Evolutionary conservation across 805 yeast species (phyloP).

Genomic region (Suhomyces sp.): DNA sequence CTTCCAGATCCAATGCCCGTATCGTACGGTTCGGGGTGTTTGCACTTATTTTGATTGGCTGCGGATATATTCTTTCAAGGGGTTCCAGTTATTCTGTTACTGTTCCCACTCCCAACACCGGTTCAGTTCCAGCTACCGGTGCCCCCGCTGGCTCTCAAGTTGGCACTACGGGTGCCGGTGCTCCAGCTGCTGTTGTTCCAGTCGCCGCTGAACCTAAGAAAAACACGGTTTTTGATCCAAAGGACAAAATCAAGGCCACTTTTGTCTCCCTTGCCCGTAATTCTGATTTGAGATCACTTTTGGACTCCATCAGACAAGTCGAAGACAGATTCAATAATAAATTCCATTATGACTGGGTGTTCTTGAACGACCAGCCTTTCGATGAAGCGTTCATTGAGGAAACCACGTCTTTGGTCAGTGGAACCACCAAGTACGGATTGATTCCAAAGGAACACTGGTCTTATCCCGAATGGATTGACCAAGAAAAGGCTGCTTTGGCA

Average conservation of each 20-base stretch:
- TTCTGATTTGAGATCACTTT: conserved; percentile 60
- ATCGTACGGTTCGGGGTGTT: conserved; percentile 48
- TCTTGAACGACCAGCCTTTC: conserved; percentile 84
- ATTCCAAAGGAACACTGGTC: conserved; percentile 89
- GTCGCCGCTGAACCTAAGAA: conserved; percentile 13
- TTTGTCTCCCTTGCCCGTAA: conserved; percentile 81
- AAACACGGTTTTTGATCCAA: conserved; percentile 4
- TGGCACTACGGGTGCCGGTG: too few species aligned
- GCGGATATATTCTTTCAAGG: conserved; percentile 48
- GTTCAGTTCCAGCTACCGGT: conserved; percentile 8
- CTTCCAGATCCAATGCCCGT: conserved; percentile 46
- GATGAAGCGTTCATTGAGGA: conserved; percentile 73
- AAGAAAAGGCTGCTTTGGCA: conserved; percentile 62
- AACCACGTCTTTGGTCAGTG: conserved; percentile 69
- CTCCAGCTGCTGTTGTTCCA: conserved; percentile 10
- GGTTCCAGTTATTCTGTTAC: conserved; percentile 45
- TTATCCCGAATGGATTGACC: conserved; percentile 81
- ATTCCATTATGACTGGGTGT: conserved; percentile 92
- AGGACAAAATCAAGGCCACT: conserved; percentile 62
- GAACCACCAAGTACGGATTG: conserved; percentile 72
- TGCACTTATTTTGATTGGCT: conserved; percentile 44
- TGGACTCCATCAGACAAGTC: conserved; percentile 67
- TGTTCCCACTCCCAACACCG: conserved; percentile 2
- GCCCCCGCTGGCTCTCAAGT: too few species aligned
- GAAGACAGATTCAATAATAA: conserved; percentile 87